phyloP scores from a whole-genome alignment of 2,329 filamentous ascomycete species.

The Hypoxylon sp. region DNA sequence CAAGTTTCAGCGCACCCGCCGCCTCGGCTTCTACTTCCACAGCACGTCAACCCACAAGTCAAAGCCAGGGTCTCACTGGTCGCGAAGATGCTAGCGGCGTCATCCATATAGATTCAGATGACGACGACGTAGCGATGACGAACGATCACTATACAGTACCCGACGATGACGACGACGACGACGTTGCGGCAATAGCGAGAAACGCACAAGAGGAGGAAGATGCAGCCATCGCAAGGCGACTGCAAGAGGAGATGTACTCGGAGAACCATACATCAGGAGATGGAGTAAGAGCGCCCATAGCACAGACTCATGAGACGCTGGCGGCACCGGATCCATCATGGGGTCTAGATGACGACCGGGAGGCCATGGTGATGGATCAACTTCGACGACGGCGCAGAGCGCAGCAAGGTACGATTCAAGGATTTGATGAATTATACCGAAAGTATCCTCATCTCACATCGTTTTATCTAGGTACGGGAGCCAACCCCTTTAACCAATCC shows the following conservation, averaged over 20 bases:
- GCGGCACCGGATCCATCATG: slow-evolving; percentile 72
- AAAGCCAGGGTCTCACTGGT: slow-evolving; percentile 42
- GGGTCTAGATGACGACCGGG: slow-evolving; percentile 62
- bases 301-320: slow-evolving; percentile 88
- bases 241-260: slow-evolving; percentile 90
- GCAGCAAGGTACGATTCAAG: slow-evolving; percentile 39
- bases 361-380: slow-evolving; percentile 71
- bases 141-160: slow-evolving; percentile 48
- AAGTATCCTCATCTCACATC: too few relatives aligned
- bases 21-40: slow-evolving; percentile 47
- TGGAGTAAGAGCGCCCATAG: slow-evolving; percentile 85
- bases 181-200: slow-evolving; percentile 54
- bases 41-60: slow-evolving; percentile 44
- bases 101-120: slow-evolving; percentile 81
- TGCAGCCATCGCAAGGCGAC: slow-evolving; percentile 86
- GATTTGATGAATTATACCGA: slow-evolving; percentile 12
- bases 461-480: slow-evolving; percentile 25
- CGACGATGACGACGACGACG: slow-evolving; percentile 47
- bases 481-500: slow-evolving; percentile 45
- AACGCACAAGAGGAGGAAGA: slow-evolving; percentile 81
- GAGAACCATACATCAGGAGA: slow-evolving; percentile 53
- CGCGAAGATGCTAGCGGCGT: slow-evolving; percentile 66
- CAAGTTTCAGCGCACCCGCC: slow-evolving; percentile 53
- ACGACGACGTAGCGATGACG: slow-evolving; percentile 65
- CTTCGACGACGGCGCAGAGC: slow-evolving; percentile 59